These are phyloP conservation scores for Ophiognomonia clavigignenti-juglandacearum DNA, from an alignment of 2,329 filamentous ascomycete genomes.

Conservation along the genomic window DNA sequence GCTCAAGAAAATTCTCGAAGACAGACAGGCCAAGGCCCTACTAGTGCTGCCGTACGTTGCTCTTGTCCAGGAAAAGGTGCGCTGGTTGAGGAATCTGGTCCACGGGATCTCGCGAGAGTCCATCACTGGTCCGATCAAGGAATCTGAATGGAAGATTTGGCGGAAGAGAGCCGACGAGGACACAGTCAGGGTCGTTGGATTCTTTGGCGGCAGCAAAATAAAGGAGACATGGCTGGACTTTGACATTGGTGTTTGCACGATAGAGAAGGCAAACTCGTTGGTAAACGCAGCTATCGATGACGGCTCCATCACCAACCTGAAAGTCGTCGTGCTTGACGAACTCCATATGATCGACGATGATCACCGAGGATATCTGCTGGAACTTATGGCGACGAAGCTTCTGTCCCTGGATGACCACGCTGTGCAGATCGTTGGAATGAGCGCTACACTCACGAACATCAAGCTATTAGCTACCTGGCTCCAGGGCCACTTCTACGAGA, in stretches of 20 bases:
- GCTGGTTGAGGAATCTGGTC: constrained; percentile 66
- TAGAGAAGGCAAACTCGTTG: constrained; percentile 76
- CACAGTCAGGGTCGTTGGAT: constrained; percentile 62
- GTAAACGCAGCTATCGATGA: constrained; percentile 71
- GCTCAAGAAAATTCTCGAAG: constrained; percentile 64
- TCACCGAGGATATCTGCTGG: constrained; percentile 68
- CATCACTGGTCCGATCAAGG: constrained; percentile 26
- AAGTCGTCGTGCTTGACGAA: constrained; percentile 68
- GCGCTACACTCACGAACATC: constrained; percentile 74
- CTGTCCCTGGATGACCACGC: constrained; percentile 57
- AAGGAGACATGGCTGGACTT: constrained; percentile 66
- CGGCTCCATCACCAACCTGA: constrained; percentile 58
- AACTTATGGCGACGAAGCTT: constrained; percentile 69
- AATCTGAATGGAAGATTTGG: constrained; percentile 40
- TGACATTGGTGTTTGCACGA: constrained; percentile 73
- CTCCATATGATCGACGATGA: constrained; percentile 80
- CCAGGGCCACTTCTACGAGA: constrained; percentile 65
- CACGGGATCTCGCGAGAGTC: constrained; percentile 47
- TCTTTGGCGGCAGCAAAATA: constrained; percentile 69
- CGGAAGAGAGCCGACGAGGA: constrained; percentile 52
- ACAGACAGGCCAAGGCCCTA: constrained; percentile 61
- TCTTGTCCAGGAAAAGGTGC: constrained; percentile 73
- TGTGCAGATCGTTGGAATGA: constrained; percentile 74
- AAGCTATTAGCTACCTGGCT: constrained; percentile 66
- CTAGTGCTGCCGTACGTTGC: constrained; percentile 74